A percentile compares a stretch with the other conserved stretches of the same genome.
phyloP scores from a whole-genome alignment of 305 asterid species.

The Fraxinus velutina region DNA sequence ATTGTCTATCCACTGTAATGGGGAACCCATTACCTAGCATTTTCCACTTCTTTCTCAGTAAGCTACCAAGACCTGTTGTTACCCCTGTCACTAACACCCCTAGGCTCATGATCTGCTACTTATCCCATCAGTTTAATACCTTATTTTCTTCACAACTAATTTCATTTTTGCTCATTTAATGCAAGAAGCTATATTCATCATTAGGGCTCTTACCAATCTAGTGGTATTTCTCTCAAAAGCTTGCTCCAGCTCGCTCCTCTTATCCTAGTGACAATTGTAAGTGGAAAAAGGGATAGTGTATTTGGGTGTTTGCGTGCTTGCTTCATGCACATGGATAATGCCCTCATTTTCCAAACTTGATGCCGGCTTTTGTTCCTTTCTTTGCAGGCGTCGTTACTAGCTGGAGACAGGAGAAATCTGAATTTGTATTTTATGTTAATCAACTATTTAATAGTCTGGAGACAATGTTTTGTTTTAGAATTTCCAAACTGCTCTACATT shows the following conservation, averaged over 20 bases:
- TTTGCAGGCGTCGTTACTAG: slow-evolving; percentile 49
- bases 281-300: not conserved
- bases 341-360: not conserved
- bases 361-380: not conserved
- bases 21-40: not conserved
- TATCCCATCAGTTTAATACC: not conserved
- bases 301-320: not conserved
- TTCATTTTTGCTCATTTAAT: not conserved
- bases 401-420: slow-evolving; percentile 18
- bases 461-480: not conserved
- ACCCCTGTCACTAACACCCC: not conserved
- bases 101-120: not conserved
- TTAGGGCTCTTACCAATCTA: not conserved
- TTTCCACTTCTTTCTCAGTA: not conserved
- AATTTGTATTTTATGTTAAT: slow-evolving; percentile 5
- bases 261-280: not conserved
- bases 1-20: not conserved
- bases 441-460: not conserved
- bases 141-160: not conserved
- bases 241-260: not conserved
- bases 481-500: not conserved
- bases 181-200: not conserved
- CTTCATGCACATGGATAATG: not conserved
- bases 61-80: not conserved
- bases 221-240: not conserved